Evolutionary conservation across 2,329 filamentous ascomycete genomes (phyloP), one percentile per base, ranked within the genome.

Genomic region (Acarospora socialis): DNA sequence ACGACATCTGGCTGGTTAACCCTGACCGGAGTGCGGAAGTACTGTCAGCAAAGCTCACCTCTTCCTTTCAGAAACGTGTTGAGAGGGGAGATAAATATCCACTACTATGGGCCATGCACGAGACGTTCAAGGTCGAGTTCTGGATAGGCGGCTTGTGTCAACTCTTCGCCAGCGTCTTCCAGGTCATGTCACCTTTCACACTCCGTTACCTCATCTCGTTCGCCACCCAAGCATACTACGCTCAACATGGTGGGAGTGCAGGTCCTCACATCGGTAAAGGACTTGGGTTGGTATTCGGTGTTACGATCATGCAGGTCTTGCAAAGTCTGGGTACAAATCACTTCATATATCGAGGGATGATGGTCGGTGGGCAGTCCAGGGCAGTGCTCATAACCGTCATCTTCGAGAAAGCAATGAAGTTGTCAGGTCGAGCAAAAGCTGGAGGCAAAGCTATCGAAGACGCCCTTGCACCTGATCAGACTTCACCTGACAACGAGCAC

Each of bases 291-390:
- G 84, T 84, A 2, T 54, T 95, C 34, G 87, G 81, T 6, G 77
- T 95, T 35, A 84, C 81, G 1, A 53, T 67, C 24, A 90, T 95
- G 82, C 86, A 94, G 53, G 65, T 86, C 13, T 49, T 77, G 7
- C 82, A 92, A 55, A 87, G 79, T 51, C 49, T 92, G 41, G 73
- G 73, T 16, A 82, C 76, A 2, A 92, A 86, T 48, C 87, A 95
- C 49, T 94, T 92, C 57, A 77, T 95, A 48, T 95, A 87, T 48
- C 73, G 77, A 14, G 84, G 87, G 14, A 92, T 93, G 79, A 76
- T 92, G 59, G 73, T 92, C 22, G 90, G 87, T 40, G 90, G 83
- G 0, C 77, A 94, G 57, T 61, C 72, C 5, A 70, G 87, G 50
- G 83, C 77, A 1, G 78, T 82, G 0, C 60, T 95, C 25, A 92